These are phyloP conservation scores for Annulohypoxylon moriforme DNA, from an alignment of 495 filamentous ascomycete species.

Conservation along the genomic window DNA sequence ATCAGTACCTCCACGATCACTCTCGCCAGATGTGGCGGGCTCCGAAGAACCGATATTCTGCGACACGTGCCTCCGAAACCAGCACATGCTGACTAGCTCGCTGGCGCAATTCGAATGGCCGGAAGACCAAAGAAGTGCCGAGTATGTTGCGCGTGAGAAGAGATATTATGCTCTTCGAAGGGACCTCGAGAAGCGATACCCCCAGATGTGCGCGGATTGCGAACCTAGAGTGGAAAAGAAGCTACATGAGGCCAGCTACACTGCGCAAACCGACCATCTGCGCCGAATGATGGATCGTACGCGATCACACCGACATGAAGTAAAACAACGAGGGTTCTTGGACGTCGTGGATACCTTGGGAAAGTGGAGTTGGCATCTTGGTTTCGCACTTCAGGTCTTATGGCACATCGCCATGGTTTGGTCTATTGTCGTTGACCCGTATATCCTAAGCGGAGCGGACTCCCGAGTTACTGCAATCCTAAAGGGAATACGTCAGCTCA, in stretches of 20 bases:
- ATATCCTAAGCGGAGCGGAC: constrained; percentile 13
- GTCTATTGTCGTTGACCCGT: constrained; percentile 29
- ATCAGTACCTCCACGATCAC: constrained; percentile 43
- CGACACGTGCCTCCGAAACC: constrained; percentile 80
- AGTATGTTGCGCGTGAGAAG: constrained; percentile 63
- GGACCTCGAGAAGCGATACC: constrained; percentile 79
- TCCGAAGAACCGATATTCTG: constrained; percentile 72
- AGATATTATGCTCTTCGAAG: constrained; percentile 70
- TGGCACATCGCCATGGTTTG: constrained; percentile 61
- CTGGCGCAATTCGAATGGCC: constrained; percentile 78
- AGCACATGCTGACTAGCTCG: constrained; percentile 74
- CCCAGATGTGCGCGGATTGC: constrained; percentile 84
- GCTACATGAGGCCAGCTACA: constrained; percentile 75
- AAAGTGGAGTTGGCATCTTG: constrained; percentile 64
- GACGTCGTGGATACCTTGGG: constrained; percentile 62
- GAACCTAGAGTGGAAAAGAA: constrained; percentile 71
- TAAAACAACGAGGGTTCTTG: constrained; percentile 58
- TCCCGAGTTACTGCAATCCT: constrained; percentile 46
- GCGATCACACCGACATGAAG: constrained; percentile 56
- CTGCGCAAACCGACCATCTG: constrained; percentile 81
- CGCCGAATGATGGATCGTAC: constrained; percentile 77
- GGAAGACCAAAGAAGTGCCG: constrained; percentile 70
- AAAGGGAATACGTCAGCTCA: constrained; percentile 49
- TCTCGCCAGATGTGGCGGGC: constrained; percentile 23
- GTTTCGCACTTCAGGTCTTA: constrained; percentile 61